A percentile compares a stretch with the other conserved stretches of the same genome.
Evolutionary conservation across 306 rosid species (phyloP).

Genomic region (Vachellia collinsii): DNA sequence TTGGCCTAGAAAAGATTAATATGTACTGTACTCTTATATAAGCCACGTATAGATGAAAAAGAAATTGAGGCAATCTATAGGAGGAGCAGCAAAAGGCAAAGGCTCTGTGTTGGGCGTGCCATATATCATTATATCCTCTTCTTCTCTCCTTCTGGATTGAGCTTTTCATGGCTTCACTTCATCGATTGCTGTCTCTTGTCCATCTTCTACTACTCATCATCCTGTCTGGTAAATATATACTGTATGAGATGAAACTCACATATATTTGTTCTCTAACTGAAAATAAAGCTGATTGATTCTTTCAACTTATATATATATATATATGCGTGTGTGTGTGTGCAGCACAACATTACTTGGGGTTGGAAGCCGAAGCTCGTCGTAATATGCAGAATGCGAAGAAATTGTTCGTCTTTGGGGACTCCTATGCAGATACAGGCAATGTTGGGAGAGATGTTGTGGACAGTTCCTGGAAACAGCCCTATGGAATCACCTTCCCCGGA

Average conservation of each 20-base stretch:
- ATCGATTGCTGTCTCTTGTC: neutral
- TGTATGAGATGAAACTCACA: neutral
- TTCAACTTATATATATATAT: neutral
- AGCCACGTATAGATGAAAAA: neutral
- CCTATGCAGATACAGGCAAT: slow-evolving; percentile 30
- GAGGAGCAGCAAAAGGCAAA: neutral
- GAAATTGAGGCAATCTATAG: neutral
- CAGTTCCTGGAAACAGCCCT: slow-evolving; percentile 10
- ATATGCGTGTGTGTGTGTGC: neutral
- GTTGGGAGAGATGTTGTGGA: neutral
- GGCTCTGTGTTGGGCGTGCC: neutral
- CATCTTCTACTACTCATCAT: neutral
- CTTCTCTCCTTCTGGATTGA: neutral
- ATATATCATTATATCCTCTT: neutral
- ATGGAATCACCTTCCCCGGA: slow-evolving; percentile 29
- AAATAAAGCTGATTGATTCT: neutral
- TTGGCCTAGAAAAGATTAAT: too few species aligned
- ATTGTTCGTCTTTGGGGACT: slow-evolving; percentile 36
- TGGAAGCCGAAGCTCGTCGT: slow-evolving; percentile 29
- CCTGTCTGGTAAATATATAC: slow-evolving; percentile 17
- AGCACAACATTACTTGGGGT: slow-evolving; percentile 8
- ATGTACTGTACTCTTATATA: neutral
- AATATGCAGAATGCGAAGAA: slow-evolving; percentile 1
- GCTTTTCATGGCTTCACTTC: slow-evolving; percentile 13
- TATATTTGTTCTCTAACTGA: neutral